Percentiles rank a stretch among this genome's conserved stretches.
Conservation (phyloP, 306 rosid species). For the Coriaria nepalensis region DNA sequence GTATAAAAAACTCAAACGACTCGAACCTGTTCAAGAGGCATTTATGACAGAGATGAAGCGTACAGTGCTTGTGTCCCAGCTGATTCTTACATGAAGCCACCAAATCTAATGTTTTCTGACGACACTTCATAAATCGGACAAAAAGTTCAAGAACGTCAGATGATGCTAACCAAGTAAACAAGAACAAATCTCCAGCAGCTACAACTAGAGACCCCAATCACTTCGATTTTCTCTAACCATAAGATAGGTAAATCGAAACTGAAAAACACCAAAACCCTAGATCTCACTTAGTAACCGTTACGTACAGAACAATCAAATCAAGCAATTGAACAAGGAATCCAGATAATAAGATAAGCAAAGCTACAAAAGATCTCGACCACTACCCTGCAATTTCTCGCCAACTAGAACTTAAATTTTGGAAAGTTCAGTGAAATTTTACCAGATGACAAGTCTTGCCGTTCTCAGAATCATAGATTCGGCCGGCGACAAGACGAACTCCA, state of each 20-base stretch:
- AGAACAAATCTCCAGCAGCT: background rate
- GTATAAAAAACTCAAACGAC: background rate
- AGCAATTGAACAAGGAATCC: too few species aligned
- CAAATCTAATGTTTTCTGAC: slow-evolving; percentile 56
- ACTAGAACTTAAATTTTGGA: too few species aligned
- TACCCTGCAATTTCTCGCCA: background rate
- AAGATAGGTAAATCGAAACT: too few species aligned
- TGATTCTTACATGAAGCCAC: slow-evolving; percentile 37
- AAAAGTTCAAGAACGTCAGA: slow-evolving; percentile 1
- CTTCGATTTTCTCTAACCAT: too few species aligned
- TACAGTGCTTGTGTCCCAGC: slow-evolving; percentile 31
- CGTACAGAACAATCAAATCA: too few species aligned
- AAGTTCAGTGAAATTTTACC: slow-evolving; percentile 11
- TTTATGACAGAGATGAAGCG: slow-evolving; percentile 35
- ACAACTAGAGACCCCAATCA: too few species aligned
- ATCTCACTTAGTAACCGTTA: background rate
- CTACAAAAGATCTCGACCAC: too few species aligned
- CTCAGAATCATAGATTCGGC: slow-evolving; percentile 39
- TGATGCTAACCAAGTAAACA: background rate
- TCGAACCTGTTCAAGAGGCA: slow-evolving; percentile 69
- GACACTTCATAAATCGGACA: slow-evolving; percentile 34
- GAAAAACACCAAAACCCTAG: background rate
- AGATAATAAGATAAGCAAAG: too few species aligned
- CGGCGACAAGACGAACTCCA: slow-evolving; percentile 30
- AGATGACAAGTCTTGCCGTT: slow-evolving; percentile 60